Conservation (phyloP, 805 yeast genomes). For the Candida methanosorbosa region DNA sequence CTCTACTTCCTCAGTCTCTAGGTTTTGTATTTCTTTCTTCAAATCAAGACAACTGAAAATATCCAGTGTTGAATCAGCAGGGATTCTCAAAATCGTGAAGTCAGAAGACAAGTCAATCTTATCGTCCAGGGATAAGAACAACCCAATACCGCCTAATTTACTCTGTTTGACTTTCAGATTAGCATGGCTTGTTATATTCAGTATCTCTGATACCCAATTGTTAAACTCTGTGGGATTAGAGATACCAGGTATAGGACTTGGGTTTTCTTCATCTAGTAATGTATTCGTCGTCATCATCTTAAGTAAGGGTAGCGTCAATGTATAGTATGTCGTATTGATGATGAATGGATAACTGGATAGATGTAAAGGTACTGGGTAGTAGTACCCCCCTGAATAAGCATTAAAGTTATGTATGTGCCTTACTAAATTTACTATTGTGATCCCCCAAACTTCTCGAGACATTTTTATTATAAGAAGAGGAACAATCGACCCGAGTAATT, state of each 20-base stretch:
- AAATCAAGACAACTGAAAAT: conserved; percentile 20
- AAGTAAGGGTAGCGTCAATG: too few species aligned
- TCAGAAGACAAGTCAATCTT: background rate
- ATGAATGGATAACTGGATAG: too few species aligned
- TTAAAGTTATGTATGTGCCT: too few species aligned
- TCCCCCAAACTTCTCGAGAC: too few species aligned
- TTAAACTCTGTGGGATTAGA: background rate
- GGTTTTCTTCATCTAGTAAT: too few species aligned
- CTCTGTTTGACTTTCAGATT: conserved; percentile 10
- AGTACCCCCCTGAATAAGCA: too few species aligned
- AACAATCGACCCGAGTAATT: too few species aligned
- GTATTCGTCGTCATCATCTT: background rate
- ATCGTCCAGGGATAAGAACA: conserved; percentile 15
- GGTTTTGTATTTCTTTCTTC: background rate
- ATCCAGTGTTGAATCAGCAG: conserved; percentile 22
- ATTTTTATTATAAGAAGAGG: too few species aligned
- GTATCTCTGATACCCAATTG: conserved; percentile 6
- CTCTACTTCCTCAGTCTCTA: background rate
- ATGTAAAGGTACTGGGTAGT: too few species aligned
- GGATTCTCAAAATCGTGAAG: conserved; percentile 31
- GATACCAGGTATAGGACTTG: background rate
- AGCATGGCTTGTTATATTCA: conserved; percentile 5
- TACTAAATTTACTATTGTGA: too few species aligned
- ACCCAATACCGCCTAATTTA: conserved; percentile 27
- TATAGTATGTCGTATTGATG: too few species aligned